A percentile compares a stretch with the other conserved stretches of the same genome.
These are phyloP conservation scores for Termitomyces sp. DNA, from an alignment of 768 basidiomycete species.

Conservation along the genomic window DNA sequence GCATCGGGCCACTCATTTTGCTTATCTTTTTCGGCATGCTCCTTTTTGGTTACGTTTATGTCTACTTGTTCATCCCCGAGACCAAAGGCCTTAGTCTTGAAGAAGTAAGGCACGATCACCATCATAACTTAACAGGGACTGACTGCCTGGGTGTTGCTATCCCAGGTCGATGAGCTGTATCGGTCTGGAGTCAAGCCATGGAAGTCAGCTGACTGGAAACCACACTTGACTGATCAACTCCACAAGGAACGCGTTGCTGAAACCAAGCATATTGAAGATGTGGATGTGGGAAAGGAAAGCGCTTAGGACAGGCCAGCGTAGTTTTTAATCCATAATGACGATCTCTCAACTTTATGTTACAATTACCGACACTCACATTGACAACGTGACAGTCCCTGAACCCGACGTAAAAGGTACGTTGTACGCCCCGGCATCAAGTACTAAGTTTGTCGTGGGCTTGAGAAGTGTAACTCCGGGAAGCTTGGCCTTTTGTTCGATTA, in stretches of 20 bases:
- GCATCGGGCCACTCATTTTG: conserved; percentile 71
- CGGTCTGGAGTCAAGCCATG: conserved; percentile 63
- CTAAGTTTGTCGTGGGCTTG: conserved; percentile 31
- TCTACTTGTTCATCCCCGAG: conserved; percentile 76
- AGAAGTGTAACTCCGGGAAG: conserved; percentile 33
- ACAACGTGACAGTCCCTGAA: conserved; percentile 29
- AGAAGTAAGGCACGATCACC: conserved; percentile 38
- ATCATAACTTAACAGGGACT: neutral
- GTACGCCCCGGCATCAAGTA: conserved; percentile 41
- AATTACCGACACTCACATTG: conserved; percentile 6
- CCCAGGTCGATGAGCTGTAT: conserved; percentile 70
- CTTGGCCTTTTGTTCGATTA: conserved; percentile 38
- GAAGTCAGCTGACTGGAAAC: conserved; percentile 57
- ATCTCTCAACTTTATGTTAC: conserved; percentile 3
- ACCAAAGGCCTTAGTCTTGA: conserved; percentile 75
- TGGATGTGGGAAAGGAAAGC: conserved; percentile 14
- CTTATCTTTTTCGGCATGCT: conserved; percentile 77
- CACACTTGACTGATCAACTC: conserved; percentile 38
- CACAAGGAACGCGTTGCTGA: conserved; percentile 24
- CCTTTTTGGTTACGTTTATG: conserved; percentile 63
- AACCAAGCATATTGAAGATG: conserved; percentile 9
- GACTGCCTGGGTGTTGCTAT: neutral
- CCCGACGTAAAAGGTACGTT: conserved; percentile 39
- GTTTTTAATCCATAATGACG: neutral
- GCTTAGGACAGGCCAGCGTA: neutral